These are phyloP conservation scores for Sarcodon sp. DNA, from an alignment of 768 basidiomycete species.

Conservation along the genomic window DNA sequence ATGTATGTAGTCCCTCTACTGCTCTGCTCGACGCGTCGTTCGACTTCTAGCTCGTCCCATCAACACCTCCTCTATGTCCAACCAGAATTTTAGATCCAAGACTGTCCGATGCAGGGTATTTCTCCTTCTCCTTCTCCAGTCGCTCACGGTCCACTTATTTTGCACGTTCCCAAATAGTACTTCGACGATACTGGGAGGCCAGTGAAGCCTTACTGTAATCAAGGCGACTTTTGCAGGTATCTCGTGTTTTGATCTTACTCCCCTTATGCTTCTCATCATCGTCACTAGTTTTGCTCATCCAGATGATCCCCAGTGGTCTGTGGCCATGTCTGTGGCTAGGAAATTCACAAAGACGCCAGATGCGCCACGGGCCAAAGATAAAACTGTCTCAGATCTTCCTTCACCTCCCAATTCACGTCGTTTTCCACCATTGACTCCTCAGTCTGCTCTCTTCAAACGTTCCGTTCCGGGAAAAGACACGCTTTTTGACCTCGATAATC, in stretches of 20 bases:
- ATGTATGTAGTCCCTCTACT: too few species aligned
- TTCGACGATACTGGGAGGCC: slow-evolving; percentile 31
- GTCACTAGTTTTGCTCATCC: slow-evolving; percentile 35
- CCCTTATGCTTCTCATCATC: slow-evolving; percentile 2
- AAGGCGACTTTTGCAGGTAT: slow-evolving; percentile 38
- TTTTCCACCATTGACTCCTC: neutral
- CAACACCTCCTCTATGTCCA: too few species aligned
- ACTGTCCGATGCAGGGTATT: neutral
- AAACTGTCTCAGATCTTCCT: too few species aligned
- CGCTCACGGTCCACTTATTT: neutral
- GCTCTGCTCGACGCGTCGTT: too few species aligned
- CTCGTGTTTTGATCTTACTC: slow-evolving; percentile 10
- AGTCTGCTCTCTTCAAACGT: neutral
- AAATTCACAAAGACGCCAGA: neutral
- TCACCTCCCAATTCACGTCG: neutral
- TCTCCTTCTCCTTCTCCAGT: neutral
- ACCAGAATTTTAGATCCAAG: neutral
- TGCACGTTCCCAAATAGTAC: slow-evolving; percentile 20
- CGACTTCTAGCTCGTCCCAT: too few species aligned
- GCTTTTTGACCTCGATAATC: neutral
- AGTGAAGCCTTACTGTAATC: slow-evolving; percentile 28
- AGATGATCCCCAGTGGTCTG: slow-evolving; percentile 28
- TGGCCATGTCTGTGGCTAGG: slow-evolving; percentile 9
- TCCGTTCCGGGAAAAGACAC: neutral
- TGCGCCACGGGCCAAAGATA: slow-evolving; percentile 11